phyloP scores from a whole-genome alignment of 2,329 filamentous ascomycete genomes.

The Fonsecaea multimorphosa region DNA sequence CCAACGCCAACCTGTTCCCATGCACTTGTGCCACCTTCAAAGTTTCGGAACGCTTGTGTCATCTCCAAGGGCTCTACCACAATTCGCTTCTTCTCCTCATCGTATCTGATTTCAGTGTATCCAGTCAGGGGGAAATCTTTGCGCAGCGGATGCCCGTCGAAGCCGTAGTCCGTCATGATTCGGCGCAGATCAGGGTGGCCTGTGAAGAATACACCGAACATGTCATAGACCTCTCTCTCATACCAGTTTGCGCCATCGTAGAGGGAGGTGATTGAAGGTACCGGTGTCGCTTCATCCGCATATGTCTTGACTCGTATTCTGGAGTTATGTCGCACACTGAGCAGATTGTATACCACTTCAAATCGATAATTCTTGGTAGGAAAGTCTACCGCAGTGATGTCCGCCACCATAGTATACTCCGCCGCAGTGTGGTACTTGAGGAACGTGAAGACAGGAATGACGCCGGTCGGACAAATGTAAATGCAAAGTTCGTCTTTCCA shows the following conservation, averaged over 20 bases:
- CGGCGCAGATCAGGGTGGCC: conserved; percentile 93
- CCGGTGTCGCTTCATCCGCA: conserved; percentile 91
- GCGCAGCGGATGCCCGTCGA: conserved; percentile 93
- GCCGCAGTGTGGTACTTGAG: conserved; percentile 97
- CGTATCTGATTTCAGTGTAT: conserved; percentile 96
- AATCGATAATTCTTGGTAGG: conserved; percentile 95
- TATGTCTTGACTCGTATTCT: conserved; percentile 99
- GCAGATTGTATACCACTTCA: conserved; percentile 96
- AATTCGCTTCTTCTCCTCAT: conserved; percentile 99
- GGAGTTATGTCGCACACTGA: conserved; percentile 94
- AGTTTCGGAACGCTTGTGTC: conserved; percentile 98
- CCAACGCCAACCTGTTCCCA: conserved; percentile 76
- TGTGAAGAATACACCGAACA: conserved; percentile 96
- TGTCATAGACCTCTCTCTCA: conserved; percentile 95
- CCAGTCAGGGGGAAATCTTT: conserved; percentile 98
- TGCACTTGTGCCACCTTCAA: conserved; percentile 81
- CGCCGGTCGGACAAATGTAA: conserved; percentile 84
- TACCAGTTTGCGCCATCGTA: conserved; percentile 99
- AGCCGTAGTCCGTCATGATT: conserved; percentile 99
- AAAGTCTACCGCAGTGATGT: conserved; percentile 94
- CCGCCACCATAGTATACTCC: conserved; percentile 91
- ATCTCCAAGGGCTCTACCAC: conserved; percentile 97
- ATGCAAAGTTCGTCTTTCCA: conserved; percentile 99
- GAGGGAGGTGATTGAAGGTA: conserved; percentile 83
- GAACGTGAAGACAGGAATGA: conserved; percentile 91